phyloP scores from a whole-genome alignment of 192 early-diverging fungal genomes.

The Coemansia sp. region DNA sequence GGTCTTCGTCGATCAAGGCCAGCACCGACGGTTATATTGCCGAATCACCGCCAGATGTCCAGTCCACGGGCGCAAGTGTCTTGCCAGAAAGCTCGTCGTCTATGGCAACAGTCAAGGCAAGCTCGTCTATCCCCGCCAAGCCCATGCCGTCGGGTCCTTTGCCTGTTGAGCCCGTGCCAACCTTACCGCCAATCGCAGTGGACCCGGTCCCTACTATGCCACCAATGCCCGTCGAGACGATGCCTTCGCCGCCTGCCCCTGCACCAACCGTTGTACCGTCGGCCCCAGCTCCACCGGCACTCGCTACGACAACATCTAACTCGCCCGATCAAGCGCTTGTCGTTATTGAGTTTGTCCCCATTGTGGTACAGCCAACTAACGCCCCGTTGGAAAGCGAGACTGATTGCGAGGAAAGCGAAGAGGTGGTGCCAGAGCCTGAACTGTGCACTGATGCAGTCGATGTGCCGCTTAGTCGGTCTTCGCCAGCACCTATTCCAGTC shows the following conservation, averaged over 20 bases:
- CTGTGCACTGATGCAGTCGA: background rate
- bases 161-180: background rate
- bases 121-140: background rate
- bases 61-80: slow-evolving; percentile 8
- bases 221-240: slow-evolving; percentile 4
- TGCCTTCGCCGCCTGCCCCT: background rate
- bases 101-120: background rate
- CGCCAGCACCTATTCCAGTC: background rate
- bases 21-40: slow-evolving; percentile 31
- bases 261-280: slow-evolving; percentile 4
- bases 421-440: background rate
- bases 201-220: slow-evolving; percentile 5
- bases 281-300: background rate
- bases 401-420: background rate
- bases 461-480: background rate
- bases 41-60: slow-evolving; percentile 21
- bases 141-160: slow-evolving; percentile 9
- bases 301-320: slow-evolving; percentile 1
- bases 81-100: background rate
- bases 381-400: background rate
- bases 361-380: slow-evolving; percentile 15
- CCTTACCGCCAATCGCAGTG: background rate
- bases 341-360: slow-evolving; percentile 28
- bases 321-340: slow-evolving; percentile 16
- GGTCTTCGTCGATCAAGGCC: slow-evolving; percentile 3